phyloP scores from a whole-genome alignment of 2,329 filamentous ascomycete species.

The Alternaria panax region DNA sequence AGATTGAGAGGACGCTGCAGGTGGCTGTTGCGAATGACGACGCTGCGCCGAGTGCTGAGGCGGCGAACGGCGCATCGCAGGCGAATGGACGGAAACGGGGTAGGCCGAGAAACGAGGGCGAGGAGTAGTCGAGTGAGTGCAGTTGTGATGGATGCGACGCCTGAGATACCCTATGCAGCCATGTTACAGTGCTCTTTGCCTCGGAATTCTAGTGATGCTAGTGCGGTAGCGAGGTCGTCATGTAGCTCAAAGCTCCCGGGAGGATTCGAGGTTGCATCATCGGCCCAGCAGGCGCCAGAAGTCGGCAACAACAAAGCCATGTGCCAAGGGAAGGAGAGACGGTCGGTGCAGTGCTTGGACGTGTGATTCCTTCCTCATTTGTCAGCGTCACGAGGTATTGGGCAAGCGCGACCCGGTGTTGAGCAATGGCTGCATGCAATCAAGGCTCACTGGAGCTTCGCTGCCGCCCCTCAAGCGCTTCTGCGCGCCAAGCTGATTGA shows the following conservation, averaged over 20 bases:
- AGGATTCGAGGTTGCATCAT: slow-evolving; percentile 18
- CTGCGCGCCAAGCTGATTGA: slow-evolving; percentile 24
- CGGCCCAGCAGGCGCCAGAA: background rate
- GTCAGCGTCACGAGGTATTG: slow-evolving; percentile 10
- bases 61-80: slow-evolving; percentile 14
- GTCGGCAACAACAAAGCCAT: background rate
- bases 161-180: background rate
- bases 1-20: slow-evolving; percentile 44
- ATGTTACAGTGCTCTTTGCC: background rate
- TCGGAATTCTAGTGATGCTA: background rate
- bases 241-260: slow-evolving; percentile 2
- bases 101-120: slow-evolving; percentile 19
- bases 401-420: slow-evolving; percentile 2
- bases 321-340: background rate
- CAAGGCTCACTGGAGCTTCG: slow-evolving; percentile 6
- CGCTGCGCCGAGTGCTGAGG: slow-evolving; percentile 11
- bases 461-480: slow-evolving; percentile 8
- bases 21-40: slow-evolving; percentile 29
- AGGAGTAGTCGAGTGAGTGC: slow-evolving; percentile 4
- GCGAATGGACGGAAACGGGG: slow-evolving; percentile 27
- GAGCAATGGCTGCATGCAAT: slow-evolving; percentile 15
- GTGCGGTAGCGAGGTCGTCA: background rate
- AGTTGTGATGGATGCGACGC: background rate
- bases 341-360: background rate
- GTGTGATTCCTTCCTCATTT: background rate